phyloP scores from a whole-genome alignment of 164 flowering plant species.

The Brasenia schreberi region DNA sequence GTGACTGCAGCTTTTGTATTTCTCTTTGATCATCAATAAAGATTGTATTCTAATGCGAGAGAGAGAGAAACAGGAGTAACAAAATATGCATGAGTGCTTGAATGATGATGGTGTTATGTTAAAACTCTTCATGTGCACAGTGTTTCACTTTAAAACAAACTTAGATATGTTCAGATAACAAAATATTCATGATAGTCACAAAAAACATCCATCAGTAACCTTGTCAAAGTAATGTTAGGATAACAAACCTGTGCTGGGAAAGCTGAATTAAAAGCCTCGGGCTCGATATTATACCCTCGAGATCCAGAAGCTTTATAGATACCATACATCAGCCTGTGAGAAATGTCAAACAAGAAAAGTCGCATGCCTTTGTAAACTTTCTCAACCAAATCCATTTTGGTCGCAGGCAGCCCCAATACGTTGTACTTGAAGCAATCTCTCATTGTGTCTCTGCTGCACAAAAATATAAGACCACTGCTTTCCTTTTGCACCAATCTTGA shows the following conservation, averaged over 20 bases:
- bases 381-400: conserved; percentile 31
- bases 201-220: background rate
- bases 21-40: too few relatives aligned
- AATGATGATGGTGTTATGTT: too few relatives aligned
- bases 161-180: too few relatives aligned
- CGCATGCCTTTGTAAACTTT: conserved; percentile 40
- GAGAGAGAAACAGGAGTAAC: too few relatives aligned
- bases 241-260: conserved; percentile 47
- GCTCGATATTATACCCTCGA: conserved; percentile 46
- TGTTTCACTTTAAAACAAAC: too few relatives aligned
- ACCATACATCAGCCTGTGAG: conserved; percentile 44
- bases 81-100: too few relatives aligned
- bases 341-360: conserved; percentile 45
- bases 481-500: conserved; percentile 15
- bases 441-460: conserved; percentile 54
- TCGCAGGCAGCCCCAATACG: conserved; percentile 43
- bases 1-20: too few relatives aligned
- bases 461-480: conserved; percentile 43
- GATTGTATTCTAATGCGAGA: too few relatives aligned
- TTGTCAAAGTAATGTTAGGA: background rate
- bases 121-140: too few relatives aligned
- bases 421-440: conserved; percentile 38
- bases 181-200: background rate
- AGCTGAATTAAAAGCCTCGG: conserved; percentile 43
- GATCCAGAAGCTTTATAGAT: conserved; percentile 46